Evolutionary conservation across 2,329 filamentous ascomycete species (phyloP), one percentile per base, ranked within the genome.

Genomic region (Pseudonectria foliicola): DNA sequence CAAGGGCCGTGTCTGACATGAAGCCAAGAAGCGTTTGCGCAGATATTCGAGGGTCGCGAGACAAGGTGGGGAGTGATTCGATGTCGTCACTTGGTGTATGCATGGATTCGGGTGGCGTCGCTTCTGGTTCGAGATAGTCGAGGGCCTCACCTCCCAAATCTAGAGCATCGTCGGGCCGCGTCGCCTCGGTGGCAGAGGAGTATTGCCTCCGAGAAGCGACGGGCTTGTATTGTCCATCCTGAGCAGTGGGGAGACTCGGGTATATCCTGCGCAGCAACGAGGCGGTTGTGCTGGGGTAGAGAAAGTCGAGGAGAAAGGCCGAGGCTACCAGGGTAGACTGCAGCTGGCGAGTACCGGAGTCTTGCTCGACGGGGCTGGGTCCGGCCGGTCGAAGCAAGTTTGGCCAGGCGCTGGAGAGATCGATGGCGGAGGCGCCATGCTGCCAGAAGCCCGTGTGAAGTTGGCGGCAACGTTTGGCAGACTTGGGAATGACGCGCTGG

Each of bases 401-500:
- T 33, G 66, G 61, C 58, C 65, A 70, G 34, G 61, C 57, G 30
- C 50, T 60, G 38, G 62, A 58, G 25, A 72, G 58, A 51, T 73
- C 71, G 43, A 73, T 48, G 14, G 67, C 64, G 25, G 64, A 59
- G 26, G 69, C 69, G 13, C 70, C 70, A 62, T 76, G 69, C 37
- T 71, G 64, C 70, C 71, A 75, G 46, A 76, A 75, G 26, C 63
- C 54, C 10, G 66, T 66, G 31, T 67, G 69, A 32, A 76, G 61
- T 33, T 60, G 61, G 37, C 65, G 63, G 37, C 56, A 57, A 42
- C 53, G 63, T 44, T 61, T 64, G 25, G 66, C 48, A 31, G 60
- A 46, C 29, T 48, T 54, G 14, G 67, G 64, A 37, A 75, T 59
- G 42, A 72, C 63, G 56, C 71, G 65, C 55, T 70, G 69, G 54